phyloP scores from a whole-genome alignment of 1,284 basidiomycete genomes.

The Ceratobasidium sp. region DNA sequence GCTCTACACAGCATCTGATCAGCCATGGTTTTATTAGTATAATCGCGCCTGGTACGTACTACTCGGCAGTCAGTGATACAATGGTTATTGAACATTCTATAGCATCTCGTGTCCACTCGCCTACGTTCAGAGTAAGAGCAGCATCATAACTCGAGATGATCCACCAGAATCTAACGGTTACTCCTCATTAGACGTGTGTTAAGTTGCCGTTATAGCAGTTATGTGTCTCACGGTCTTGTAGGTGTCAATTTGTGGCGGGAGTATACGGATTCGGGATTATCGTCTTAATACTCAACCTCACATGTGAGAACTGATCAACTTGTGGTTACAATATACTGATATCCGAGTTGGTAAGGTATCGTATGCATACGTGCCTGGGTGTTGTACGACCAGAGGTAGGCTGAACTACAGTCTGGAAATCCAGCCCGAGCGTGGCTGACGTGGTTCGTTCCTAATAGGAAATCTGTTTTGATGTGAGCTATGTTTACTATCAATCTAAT shows the following conservation, averaged over 20 bases:
- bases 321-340: neutral
- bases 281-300: conserved; percentile 15
- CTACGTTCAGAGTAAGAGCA: neutral
- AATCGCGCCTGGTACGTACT: neutral
- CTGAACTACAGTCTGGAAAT: neutral
- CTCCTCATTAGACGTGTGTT: conserved; percentile 1
- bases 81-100: neutral
- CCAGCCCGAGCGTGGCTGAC: neutral
- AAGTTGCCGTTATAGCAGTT: no score
- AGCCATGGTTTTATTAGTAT: neutral
- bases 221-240: neutral
- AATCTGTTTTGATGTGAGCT: neutral
- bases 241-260: neutral
- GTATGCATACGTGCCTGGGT: conserved; percentile 24
- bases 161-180: no score
- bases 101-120: neutral
- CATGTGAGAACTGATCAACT: neutral
- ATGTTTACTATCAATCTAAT: no score
- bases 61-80: neutral
- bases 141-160: no score
- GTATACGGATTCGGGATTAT: conserved; percentile 13
- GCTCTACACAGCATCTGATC: neutral
- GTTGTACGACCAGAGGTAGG: conserved; percentile 19
- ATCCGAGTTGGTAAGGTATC: neutral
- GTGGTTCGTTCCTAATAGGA: neutral